Evolutionary conservation across 495 filamentous ascomycete genomes (phyloP).

Genomic region (Rhizodiscina lignyota): DNA sequence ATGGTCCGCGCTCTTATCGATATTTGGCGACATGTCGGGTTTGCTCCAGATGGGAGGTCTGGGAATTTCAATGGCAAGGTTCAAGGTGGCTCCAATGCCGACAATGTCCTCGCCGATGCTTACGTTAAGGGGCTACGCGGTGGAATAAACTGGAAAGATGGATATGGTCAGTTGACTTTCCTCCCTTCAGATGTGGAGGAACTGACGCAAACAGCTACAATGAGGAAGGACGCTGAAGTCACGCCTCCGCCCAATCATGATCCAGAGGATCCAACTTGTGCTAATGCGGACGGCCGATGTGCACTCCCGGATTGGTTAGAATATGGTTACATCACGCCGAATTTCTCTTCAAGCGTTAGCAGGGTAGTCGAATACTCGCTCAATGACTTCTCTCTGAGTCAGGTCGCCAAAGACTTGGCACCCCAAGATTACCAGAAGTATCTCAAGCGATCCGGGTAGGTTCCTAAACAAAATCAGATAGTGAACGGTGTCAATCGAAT

Average conservation of each 20-base stretch:
- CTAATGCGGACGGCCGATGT: slow-evolving; percentile 53
- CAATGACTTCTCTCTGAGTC: slow-evolving; percentile 51
- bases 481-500: too few species aligned
- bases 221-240: slow-evolving; percentile 1
- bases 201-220: too few species aligned
- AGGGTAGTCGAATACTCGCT: slow-evolving; percentile 46
- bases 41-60: slow-evolving; percentile 22
- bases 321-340: slow-evolving; percentile 48
- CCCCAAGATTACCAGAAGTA: too few species aligned
- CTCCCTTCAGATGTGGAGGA: too few species aligned
- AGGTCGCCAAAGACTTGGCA: too few species aligned
- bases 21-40: slow-evolving; percentile 52
- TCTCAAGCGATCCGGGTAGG: too few species aligned
- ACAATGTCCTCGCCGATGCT: slow-evolving; percentile 60
- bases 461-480: too few species aligned
- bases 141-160: slow-evolving; percentile 41
- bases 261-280: slow-evolving; percentile 38
- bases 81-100: slow-evolving; percentile 59
- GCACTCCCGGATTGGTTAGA: slow-evolving; percentile 53
- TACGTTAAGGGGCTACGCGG: slow-evolving; percentile 54
- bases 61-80: slow-evolving; percentile 54
- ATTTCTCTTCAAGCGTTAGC: slow-evolving; percentile 41
- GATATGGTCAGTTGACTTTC: too few species aligned
- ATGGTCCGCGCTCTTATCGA: slow-evolving; percentile 54
- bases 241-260: background rate